phyloP scores from a whole-genome alignment of 768 basidiomycete genomes.

The Amanita muscaria region DNA sequence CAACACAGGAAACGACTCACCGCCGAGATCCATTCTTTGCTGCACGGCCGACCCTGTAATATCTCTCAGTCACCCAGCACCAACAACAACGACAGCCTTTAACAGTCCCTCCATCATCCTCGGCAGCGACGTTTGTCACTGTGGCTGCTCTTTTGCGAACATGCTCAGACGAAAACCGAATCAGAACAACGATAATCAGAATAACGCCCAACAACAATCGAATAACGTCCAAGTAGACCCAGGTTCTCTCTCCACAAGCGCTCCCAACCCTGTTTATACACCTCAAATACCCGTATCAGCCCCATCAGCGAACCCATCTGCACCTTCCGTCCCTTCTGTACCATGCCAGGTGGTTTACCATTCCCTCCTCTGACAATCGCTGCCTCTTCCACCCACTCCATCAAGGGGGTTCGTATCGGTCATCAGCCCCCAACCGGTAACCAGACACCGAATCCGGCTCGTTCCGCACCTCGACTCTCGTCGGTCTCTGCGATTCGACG shows the following conservation, averaged over 20 bases:
- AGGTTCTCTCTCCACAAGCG: not conserved
- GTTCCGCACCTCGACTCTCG: slow-evolving; percentile 92
- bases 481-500: slow-evolving; percentile 85
- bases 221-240: slow-evolving; percentile 9
- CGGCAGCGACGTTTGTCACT: slow-evolving; percentile 20
- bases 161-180: slow-evolving; percentile 6
- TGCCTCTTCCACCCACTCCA: not conserved
- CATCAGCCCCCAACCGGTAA: not conserved
- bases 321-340: slow-evolving; percentile 3
- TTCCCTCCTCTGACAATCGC: not conserved
- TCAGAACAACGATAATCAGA: not conserved
- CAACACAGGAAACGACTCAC: slow-evolving; percentile 28
- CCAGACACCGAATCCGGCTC: slow-evolving; percentile 61
- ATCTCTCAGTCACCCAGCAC: slow-evolving; percentile 52
- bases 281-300: not conserved
- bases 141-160: slow-evolving; percentile 1
- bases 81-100: slow-evolving; percentile 29
- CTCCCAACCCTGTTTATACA: not conserved
- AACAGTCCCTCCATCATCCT: slow-evolving; percentile 29
- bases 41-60: slow-evolving; percentile 62
- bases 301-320: not conserved
- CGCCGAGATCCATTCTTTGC: slow-evolving; percentile 52
- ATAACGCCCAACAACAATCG: not conserved
- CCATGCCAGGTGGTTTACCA: slow-evolving; percentile 2
- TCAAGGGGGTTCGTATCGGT: not conserved